phyloP scores from a whole-genome alignment of 2,329 filamentous ascomycete genomes.

The Apiospora marii region DNA sequence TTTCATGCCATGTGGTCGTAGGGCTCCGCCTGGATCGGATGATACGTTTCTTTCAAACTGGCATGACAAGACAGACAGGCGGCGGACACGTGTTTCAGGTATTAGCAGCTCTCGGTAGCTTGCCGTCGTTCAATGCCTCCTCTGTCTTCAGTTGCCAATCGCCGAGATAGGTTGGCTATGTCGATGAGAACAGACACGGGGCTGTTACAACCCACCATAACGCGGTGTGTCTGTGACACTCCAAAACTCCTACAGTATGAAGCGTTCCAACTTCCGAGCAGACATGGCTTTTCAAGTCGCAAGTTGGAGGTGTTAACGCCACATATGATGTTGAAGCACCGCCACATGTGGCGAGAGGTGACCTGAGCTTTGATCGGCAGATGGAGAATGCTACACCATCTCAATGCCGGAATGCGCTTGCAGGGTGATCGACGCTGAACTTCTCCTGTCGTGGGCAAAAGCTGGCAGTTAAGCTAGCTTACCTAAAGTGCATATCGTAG shows the following conservation, averaged over 20 bases:
- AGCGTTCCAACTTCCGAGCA: not conserved
- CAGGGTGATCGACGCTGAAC: not conserved
- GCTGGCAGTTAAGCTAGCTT: not conserved
- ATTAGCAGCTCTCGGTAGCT: not conserved
- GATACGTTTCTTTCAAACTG: not conserved
- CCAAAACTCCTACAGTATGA: not conserved
- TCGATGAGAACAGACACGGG: not conserved
- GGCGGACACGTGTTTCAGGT: not conserved
- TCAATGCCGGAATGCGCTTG: not conserved
- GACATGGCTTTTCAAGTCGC: not conserved
- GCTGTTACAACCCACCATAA: not conserved
- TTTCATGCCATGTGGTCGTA: slow-evolving; percentile 2
- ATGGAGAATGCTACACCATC: not conserved
- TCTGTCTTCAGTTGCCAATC: not conserved
- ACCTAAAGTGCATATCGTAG: not conserved
- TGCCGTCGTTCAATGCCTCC: not conserved
- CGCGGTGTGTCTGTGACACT: not conserved
- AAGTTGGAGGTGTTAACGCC: not conserved
- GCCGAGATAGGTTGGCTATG: not conserved
- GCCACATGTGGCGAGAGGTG: not conserved
- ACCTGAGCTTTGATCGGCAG: not conserved
- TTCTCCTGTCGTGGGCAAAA: not conserved
- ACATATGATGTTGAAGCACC: not conserved
- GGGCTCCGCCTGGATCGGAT: not conserved
- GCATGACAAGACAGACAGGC: not conserved